A percentile compares a stretch with the other conserved stretches of the same genome.
Evolutionary conservation across 163 green algal genomes (phyloP).

Genomic region (Chloroidium sp.): DNA sequence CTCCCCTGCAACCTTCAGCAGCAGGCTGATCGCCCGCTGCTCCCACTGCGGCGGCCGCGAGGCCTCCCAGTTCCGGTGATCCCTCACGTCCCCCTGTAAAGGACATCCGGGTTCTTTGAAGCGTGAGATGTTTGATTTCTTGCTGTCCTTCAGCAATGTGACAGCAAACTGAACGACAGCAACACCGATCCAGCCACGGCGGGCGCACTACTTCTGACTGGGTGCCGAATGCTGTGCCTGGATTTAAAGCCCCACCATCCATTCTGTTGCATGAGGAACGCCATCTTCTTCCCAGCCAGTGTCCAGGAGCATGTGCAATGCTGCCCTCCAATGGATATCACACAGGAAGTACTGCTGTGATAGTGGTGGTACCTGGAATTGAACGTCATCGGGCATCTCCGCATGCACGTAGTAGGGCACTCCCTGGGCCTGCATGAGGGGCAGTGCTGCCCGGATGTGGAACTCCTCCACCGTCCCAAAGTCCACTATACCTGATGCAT

Average conservation of each 20-base stretch:
- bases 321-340: no score
- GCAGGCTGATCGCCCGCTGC: slow-evolving; percentile 52
- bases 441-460: slow-evolving; percentile 68
- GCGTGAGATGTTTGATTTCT: no score
- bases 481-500: slow-evolving; percentile 72
- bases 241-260: no score
- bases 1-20: slow-evolving; percentile 52
- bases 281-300: no score
- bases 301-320: no score
- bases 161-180: no score
- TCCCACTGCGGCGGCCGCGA: slow-evolving; percentile 70
- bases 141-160: no score
- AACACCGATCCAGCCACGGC: no score
- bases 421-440: slow-evolving; percentile 56
- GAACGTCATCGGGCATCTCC: slow-evolving; percentile 50
- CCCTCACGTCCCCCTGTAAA: slow-evolving; percentile 14
- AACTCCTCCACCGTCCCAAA: slow-evolving; percentile 58
- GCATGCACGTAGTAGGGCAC: slow-evolving; percentile 78
- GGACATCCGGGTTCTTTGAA: not conserved
- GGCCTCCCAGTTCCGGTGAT: slow-evolving; percentile 59
- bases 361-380: not conserved
- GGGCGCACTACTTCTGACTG: no score
- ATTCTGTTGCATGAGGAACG: no score
- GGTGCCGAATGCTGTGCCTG: no score
- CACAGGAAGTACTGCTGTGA: no score